Conservation (phyloP, 768 basidiomycete genomes). For the Rhodotorula kratochvilovae region DNA sequence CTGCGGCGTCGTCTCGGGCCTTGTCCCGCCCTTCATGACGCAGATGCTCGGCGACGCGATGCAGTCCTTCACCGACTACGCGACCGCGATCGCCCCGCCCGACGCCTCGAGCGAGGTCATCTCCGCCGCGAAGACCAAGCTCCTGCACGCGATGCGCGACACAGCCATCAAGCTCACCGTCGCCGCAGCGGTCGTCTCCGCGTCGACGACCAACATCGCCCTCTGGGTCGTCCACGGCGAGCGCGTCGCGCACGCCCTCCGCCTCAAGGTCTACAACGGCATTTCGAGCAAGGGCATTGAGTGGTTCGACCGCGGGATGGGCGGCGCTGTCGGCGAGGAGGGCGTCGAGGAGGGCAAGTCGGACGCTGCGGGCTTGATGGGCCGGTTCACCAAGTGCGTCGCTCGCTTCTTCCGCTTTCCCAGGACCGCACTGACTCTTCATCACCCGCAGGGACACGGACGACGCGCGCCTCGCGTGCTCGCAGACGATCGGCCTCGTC, state of each 20-base stretch:
- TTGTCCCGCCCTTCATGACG: slow-evolving; percentile 81
- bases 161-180: slow-evolving; percentile 51
- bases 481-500: slow-evolving; percentile 69
- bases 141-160: slow-evolving; percentile 37
- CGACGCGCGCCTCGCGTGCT: slow-evolving; percentile 79
- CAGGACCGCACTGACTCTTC: neutral
- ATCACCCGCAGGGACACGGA: slow-evolving; percentile 74
- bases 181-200: slow-evolving; percentile 65
- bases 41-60: slow-evolving; percentile 72
- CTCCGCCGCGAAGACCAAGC: neutral
- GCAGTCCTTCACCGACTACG: slow-evolving; percentile 63
- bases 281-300: slow-evolving; percentile 68
- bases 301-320: slow-evolving; percentile 86
- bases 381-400: slow-evolving; percentile 74
- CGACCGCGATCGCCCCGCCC: slow-evolving; percentile 45
- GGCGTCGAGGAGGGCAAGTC: slow-evolving; percentile 52
- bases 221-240: slow-evolving; percentile 89
- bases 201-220: slow-evolving; percentile 58
- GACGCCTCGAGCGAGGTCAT: slow-evolving; percentile 19
- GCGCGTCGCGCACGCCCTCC: slow-evolving; percentile 63
- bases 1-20: slow-evolving; percentile 62
- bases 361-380: slow-evolving; percentile 87
- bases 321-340: slow-evolving; percentile 50
- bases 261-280: slow-evolving; percentile 64
- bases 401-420: slow-evolving; percentile 13